Evolutionary conservation across 495 filamentous ascomycete species (phyloP), one percentile per base, ranked within the genome.

Genomic region (Penicillium dipodomyicola): DNA sequence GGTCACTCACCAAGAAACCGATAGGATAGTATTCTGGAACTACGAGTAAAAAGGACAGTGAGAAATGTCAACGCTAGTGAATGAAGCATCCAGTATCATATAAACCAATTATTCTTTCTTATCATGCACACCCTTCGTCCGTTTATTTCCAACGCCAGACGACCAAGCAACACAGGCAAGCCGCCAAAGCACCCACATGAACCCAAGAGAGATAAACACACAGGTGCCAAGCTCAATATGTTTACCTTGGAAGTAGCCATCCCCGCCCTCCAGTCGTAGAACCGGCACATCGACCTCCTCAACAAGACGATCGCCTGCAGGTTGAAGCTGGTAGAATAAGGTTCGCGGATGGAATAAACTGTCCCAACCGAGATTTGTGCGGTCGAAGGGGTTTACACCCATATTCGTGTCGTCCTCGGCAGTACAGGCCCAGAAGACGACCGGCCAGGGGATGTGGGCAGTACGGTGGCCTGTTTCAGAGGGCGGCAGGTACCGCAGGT

Each of bases 391-490:
- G 65, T 86, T 96, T 5, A 77, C 83, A 0, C 80, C 70, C 77
- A 96, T 89, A 70, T 89, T 85, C 1, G 80, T 82, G 23, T 81
- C 88, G 42, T 89, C 87, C 39, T 89, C 84, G 22, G 84, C 82
- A 3, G 80, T 77, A 67, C 94, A 98, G 2, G 92, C 94, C 93
- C 93, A 97, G 77, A 98, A 97, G 2, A 97, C 81, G 3, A 85
- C 81, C 4, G 92, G 95, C 80, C 80, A 86, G 0, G 90, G 87
- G 0, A 96, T 72, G 19, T 67, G 27, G 0, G 65, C 65, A 4
- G 66, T 43, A 17, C 65, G 71, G 50, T 84, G 79, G 3, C 84
- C 84, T 5, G 78, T 74, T 42, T 74, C 70, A 0, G 75, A 71
- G 2, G 87, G 84, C 8, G 66, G 68, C n/a, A 94, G 77, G 62